Conservation (phyloP, 2,329 filamentous ascomycete species). For the Magnaporthiopsis poae region DNA sequence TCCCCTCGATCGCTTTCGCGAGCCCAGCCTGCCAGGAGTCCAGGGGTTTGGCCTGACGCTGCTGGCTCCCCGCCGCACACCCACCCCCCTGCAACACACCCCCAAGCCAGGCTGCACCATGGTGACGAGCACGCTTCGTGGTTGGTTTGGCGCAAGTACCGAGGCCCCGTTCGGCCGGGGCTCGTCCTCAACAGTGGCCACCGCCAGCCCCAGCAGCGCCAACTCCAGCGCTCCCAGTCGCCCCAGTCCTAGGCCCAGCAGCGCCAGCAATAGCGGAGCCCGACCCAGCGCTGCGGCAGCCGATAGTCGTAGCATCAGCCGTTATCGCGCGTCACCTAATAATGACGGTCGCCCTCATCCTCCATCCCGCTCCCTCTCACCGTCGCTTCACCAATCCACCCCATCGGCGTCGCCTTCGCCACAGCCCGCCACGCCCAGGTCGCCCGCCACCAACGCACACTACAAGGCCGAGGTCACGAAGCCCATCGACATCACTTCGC, state of each 20-base stretch:
- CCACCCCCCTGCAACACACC: background rate
- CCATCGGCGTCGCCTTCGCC: constrained; percentile 30
- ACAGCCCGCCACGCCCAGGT: constrained; percentile 34
- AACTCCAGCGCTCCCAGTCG: constrained; percentile 4
- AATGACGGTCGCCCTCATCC: constrained; percentile 11
- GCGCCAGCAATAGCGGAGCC: constrained; percentile 4
- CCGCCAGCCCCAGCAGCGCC: constrained; percentile 7
- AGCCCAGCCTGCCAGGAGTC: background rate
- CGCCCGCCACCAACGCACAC: constrained; percentile 20
- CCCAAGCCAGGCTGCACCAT: background rate
- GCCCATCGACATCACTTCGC: constrained; percentile 25
- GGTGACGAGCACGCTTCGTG: constrained; percentile 5
- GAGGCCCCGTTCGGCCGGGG: constrained; percentile 11
- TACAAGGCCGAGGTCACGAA: constrained; percentile 19
- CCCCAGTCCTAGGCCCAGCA: constrained; percentile 5
- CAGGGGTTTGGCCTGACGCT: no score
- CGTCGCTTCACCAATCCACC: constrained; percentile 21
- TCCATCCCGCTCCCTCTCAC: constrained; percentile 18
- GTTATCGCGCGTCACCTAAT: constrained; percentile 27
- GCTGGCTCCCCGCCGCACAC: background rate
- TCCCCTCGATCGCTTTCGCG: background rate
- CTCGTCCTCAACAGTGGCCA: constrained; percentile 1
- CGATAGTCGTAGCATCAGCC: constrained; percentile 19
- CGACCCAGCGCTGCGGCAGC: constrained; percentile 13
- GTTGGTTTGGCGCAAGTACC: constrained; percentile 15